Evolutionary conservation across 306 rosid species (phyloP), one percentile per base, ranked within the genome.

Genomic region (Gastrolobium villosum): DNA sequence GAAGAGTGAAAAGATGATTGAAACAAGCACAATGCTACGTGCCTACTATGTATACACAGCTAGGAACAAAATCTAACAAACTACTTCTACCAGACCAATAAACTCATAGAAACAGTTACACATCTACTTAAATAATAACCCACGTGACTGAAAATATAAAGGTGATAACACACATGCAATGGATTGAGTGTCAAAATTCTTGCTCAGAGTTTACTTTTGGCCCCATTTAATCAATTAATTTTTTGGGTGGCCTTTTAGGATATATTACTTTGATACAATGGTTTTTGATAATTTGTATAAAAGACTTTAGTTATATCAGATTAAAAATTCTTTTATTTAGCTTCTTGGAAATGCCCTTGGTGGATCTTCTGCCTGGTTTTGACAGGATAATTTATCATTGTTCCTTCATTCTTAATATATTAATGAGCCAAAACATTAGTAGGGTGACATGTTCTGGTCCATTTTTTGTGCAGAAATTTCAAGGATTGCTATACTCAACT

Each of bases 401-500:
- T 41, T 80, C 48, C 41, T 72, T 53, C 34, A 32, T 14, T 61
- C 54, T 45, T 46, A 40, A 26, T 63, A 37, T 14, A 11, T 50
- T 44, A 44, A 65, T 65, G 10, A 46, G 67, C 59, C 53, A 41
- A 32, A 5, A 72, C 15, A 13, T 65, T 57, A 6, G 20, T 65
- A 65, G 61, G 41, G 1, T 87, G 75, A 88, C 79, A 28, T 77
- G 55, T 61, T 72, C 9, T 81, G 37, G 55, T 79, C 56, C 9
- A 50, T 75, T 43, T 82, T 48, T 79, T 81, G 34, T 84, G 88
- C 97, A 94, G 99, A 95, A 89, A 82, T 72, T 92, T 72, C 90
- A 89, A 84, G 81, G 81, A 39, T 43, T 81, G 69, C 70, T 87
- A 8, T 86, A 82, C 86, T 80, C 92, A 72, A 81, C 91, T 74